Evolutionary conservation across 1,284 basidiomycete genomes (phyloP).

Genomic region (Bjerkandera adusta): DNA sequence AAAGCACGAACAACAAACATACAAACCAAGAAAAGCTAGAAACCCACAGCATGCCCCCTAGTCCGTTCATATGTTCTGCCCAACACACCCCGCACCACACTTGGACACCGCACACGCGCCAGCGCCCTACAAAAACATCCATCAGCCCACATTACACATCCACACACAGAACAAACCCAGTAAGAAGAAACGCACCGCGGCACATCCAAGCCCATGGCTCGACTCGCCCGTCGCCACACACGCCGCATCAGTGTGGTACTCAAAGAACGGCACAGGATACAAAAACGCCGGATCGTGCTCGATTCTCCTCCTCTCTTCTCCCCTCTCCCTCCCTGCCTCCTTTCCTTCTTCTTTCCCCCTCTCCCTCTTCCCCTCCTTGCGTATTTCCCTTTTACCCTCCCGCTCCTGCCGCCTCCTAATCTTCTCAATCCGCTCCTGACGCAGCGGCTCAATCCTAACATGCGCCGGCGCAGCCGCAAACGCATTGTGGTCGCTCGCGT

Average conservation of each 20-base stretch:
- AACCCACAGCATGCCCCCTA: too few relatives aligned
- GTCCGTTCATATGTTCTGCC: too few relatives aligned
- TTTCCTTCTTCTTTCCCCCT: too few relatives aligned
- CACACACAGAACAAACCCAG: background rate
- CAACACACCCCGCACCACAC: constrained; percentile 8
- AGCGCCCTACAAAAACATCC: background rate
- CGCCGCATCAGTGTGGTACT: constrained; percentile 10
- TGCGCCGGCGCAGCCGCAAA: constrained; percentile 18
- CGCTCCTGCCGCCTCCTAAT: constrained; percentile 21
- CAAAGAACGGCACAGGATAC: constrained; percentile 24
- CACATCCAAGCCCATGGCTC: constrained; percentile 1
- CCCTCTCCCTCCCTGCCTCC: constrained; percentile 16
- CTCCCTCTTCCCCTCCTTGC: too few relatives aligned
- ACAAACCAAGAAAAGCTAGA: too few relatives aligned
- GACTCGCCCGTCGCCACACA: too few relatives aligned
- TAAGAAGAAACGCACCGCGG: constrained; percentile 3
- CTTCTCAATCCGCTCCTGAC: constrained; percentile 18
- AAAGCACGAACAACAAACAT: too few relatives aligned
- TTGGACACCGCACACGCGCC: background rate
- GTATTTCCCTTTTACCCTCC: constrained; percentile 19
- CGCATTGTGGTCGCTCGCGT: constrained; percentile 38
- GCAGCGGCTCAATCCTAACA: too few relatives aligned
- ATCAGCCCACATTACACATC: too few relatives aligned
- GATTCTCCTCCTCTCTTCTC: constrained; percentile 10
- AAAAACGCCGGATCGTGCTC: constrained; percentile 24